Evolutionary conservation across 495 filamentous ascomycete species (phyloP), one percentile per base, ranked within the genome.

Genomic region (Lophium mytilinum): DNA sequence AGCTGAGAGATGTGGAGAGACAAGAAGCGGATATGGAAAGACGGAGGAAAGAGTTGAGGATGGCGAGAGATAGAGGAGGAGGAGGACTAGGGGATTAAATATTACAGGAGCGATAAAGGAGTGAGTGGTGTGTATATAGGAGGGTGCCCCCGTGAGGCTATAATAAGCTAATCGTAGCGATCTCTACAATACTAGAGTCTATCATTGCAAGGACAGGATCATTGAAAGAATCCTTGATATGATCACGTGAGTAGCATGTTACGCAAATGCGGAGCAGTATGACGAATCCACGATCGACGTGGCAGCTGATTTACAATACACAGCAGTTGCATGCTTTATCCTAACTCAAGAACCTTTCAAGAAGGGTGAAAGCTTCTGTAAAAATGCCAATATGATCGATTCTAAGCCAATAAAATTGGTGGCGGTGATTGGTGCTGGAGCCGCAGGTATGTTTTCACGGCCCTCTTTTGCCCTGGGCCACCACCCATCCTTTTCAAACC

Each of bases 361-460:
- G 39, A 41, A 17, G 39, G 11, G 3, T 2, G 4, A 41, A 14
- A 41, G 39, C 2, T 12, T 41, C 17, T 12, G 11, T 14, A 41
- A 14, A 2, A 17, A 41, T 17, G 12, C 39, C 11, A 41, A 41
- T 12, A 41, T 56, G 17, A 49, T 47, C 9, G 35, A 21, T 42
- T 37, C 34, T 30, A 36, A 41, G n/a, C 30, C 45, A 36, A 72
- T 77, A 58, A 76, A 69, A 53, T 77, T 74, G 1, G 75, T 80
- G 1, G 76, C 77, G 5, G 71, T 80, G 37, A 76, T 80, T 42
- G 77, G 77, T 4, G 77, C 77, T 1, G 77, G 77, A 8, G 76
- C 77, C 18, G 64, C 74, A 52, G 77, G 75, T 77, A 71, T 37
- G 56, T 43, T n/a, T 37, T 43, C 2, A 15, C 7, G 24, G 24